Base-by-base conservation (phyloP, 805 yeast species). In the Candida corydali region DNA sequence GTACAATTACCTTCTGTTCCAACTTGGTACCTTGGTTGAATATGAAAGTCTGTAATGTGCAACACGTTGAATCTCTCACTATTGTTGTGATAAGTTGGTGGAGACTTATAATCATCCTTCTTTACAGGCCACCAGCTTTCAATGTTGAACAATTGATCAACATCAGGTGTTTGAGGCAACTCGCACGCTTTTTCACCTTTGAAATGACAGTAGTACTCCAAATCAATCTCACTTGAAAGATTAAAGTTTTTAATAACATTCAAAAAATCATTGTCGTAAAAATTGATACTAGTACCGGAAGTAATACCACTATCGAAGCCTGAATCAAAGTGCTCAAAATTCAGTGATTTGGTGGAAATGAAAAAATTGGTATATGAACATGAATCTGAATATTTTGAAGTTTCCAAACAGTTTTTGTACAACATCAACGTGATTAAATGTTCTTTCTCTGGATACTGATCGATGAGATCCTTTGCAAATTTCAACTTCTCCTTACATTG, bases 41-140 rank as follows among this genome's bases (percentile, higher is more conserved):
- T 57, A 55, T 81, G 88, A 58, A 80, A 76, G 51, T 81, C 87
- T 11, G 82, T 70, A 25, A 81, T 47, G 46, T 82, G 88, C 41
- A 81, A 61, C 6, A 79, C 86, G 41, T 78, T 76, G 55, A 79
- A 75, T 3, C 68, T 65, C 40, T 69, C 53, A 16, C 49, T 37
- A 30, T 47, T 46, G 16, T 39, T 40, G 9, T 43, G 39, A 47
- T 61, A 64, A 8, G 29, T 43, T 10, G 71, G 70, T 38, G 59
- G 59, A n/a, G 38, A 33, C 23, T 42, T 36, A 39, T 57, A 47
- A 32, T 54, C 17, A 2, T 37, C 42, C 27, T 54, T 43, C 45
- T 65, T 65, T 1, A 39, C 49, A 2, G 71, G 70, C 68, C 67
- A 65, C 55, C 58, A 48, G 3, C 58, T 41, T 17, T 54, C 57